Evolutionary conservation across 352 stramenopile genomes (phyloP), one percentile per base, ranked within the genome.

Genomic region (Pythium rhizo-oryzae): DNA sequence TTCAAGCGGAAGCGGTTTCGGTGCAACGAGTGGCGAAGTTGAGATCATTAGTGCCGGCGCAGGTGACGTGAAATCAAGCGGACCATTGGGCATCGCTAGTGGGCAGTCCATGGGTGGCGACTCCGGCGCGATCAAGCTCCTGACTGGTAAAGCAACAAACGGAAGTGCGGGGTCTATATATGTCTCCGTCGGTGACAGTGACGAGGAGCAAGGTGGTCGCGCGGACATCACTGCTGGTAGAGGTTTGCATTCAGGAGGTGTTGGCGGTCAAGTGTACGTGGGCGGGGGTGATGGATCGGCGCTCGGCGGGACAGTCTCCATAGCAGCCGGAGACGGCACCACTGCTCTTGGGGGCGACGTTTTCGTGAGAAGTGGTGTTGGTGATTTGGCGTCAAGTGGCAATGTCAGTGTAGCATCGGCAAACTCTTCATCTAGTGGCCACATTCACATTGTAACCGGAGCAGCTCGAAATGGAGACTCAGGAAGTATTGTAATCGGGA

Each of bases 41-140:
- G 13, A 50, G 2, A 33, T 67, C 21, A 23, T 12, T 30, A 59
- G 25, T 18, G 39, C 12, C 16, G 41, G 49, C 18, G 30, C 60
- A 5, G 60, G 60, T 39, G 8, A 59, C 23, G 33, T 8, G 18
- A 67, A 71, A 47, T 57, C 49, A n/a, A 71, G 65, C 41, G 65
- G 65, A 37, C 28, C 49, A 23, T 25, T 71, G 8, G 12, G 16
- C 3, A 16, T 71, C 18, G 58, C 65, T 19, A 67, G 37, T 35
- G 60, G 60, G 7, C 9, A n/a, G 43, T 59, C 60, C 23, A 53
- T 16, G n/a, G 51, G 49, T 4, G 50, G 49, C 23, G 18, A 59
- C 47, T 49, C 60, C 1, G 60, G 60, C 16, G 28, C 8, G 33
- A 47, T 67, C 13, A 15, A 41, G 6, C 43, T 75, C 13, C 33